Percentiles rank a stretch among this genome's conserved stretches.
These are phyloP conservation scores for Phytophthora cryptogea DNA, from an alignment of 352 stramenopile species.

Conservation along the genomic window DNA sequence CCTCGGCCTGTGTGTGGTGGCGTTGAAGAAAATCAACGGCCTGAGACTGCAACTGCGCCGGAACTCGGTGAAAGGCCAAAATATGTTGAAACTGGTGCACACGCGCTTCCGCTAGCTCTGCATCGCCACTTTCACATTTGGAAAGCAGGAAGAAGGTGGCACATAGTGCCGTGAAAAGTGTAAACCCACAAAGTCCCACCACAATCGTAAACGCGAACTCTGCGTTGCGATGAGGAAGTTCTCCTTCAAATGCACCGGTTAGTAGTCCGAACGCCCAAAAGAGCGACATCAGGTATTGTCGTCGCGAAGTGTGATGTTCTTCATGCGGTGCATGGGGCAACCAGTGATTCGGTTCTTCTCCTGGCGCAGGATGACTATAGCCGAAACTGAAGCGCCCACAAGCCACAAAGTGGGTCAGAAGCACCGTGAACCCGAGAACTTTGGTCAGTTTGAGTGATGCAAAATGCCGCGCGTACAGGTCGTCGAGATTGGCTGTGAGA, in stretches of 20 bases:
- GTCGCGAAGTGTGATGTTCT: conserved; percentile 13
- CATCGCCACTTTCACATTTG: conserved; percentile 65
- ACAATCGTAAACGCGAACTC: conserved; percentile 72
- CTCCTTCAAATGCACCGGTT: conserved; percentile 60
- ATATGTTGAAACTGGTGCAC: conserved; percentile 76
- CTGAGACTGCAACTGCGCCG: conserved; percentile 48
- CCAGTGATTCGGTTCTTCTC: conserved; percentile 49
- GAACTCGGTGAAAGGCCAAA: conserved; percentile 66
- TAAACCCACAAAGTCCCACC: conserved; percentile 61
- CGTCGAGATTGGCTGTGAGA: conserved; percentile 63
- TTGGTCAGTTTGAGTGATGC: conserved; percentile 61
- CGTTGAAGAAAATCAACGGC: conserved; percentile 71
- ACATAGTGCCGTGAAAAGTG: conserved; percentile 70
- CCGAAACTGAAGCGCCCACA: conserved; percentile 59
- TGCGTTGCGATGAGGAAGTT: conserved; percentile 48
- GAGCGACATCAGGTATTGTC: conserved; percentile 58
- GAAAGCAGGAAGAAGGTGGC: conserved; percentile 79
- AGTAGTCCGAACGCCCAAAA: conserved; percentile 75
- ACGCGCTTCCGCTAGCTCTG: conserved; percentile 58
- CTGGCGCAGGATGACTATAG: conserved; percentile 30
- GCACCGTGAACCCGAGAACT: conserved; percentile 50
- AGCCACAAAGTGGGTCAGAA: conserved; percentile 59
- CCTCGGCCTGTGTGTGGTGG: conserved; percentile 65
- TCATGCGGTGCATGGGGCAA: conserved; percentile 35
- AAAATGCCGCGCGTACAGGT: conserved; percentile 70